Percentiles rank a stretch among this genome's conserved stretches.
phyloP scores from a whole-genome alignment of 331 rosid genomes.

The Malus hybrid region DNA sequence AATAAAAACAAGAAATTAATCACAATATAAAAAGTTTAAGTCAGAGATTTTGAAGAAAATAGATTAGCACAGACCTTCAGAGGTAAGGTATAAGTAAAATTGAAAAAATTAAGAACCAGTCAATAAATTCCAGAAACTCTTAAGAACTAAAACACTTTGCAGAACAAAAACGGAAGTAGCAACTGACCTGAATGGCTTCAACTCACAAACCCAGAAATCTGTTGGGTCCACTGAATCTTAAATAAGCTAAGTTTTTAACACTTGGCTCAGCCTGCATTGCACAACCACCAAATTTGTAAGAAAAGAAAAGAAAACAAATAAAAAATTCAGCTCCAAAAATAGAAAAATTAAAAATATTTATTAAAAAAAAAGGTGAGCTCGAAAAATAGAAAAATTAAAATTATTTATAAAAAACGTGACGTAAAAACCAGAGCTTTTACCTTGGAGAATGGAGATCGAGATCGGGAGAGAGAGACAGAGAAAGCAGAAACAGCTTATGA shows the following conservation, averaged over 20 bases:
- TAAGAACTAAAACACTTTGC: background rate
- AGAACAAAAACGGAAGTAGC: background rate
- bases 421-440: constrained; percentile 2
- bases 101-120: background rate
- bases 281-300: constrained; percentile 6
- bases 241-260: background rate
- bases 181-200: constrained; percentile 34
- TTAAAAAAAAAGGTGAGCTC: background rate
- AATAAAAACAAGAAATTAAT: background rate
- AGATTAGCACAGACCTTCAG: background rate
- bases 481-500: background rate
- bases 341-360: background rate
- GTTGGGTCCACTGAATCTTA: constrained; percentile 6
- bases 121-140: background rate
- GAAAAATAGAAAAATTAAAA: background rate
- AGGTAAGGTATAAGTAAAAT: background rate
- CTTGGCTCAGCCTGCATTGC: constrained; percentile 21
- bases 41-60: background rate
- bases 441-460: background rate
- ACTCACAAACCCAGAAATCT: background rate
- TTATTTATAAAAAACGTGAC: background rate
- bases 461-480: background rate
- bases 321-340: background rate
- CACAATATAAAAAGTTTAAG: background rate
- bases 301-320: background rate